These are phyloP conservation scores for Cryomyces minteri DNA, from an alignment of 495 filamentous ascomycete species.

Conservation along the genomic window DNA sequence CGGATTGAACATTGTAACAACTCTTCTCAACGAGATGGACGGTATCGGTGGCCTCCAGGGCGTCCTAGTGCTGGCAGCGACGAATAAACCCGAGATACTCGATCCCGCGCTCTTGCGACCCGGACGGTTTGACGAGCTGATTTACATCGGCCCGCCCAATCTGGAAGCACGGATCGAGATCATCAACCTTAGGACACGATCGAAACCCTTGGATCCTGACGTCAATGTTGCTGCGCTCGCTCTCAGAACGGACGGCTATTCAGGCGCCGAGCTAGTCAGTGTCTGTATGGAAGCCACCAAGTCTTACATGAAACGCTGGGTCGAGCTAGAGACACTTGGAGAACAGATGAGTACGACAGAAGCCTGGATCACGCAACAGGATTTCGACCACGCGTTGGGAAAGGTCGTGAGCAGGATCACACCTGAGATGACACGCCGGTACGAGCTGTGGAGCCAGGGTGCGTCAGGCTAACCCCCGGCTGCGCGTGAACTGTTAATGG, in stretches of 20 bases:
- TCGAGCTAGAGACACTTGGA: constrained; percentile 10
- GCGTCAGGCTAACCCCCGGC: no score
- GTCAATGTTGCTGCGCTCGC: constrained; percentile 51
- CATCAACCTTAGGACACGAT: constrained; percentile 41
- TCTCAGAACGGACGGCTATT: constrained; percentile 58
- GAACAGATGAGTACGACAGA: no score
- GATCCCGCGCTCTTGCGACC: constrained; percentile 79
- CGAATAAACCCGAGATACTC: constrained; percentile 75
- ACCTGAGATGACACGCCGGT: no score
- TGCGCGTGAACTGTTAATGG: no score
- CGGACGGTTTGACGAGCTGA: constrained; percentile 72
- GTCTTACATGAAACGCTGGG: constrained; percentile 36
- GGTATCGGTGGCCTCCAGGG: constrained; percentile 73
- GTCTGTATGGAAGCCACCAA: constrained; percentile 55
- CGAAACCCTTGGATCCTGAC: constrained; percentile 40
- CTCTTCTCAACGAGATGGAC: constrained; percentile 90
- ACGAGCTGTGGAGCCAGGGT: no score
- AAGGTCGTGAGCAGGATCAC: no score
- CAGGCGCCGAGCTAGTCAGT: constrained; percentile 72
- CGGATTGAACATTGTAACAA: constrained; percentile 72
- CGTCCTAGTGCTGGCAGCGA: constrained; percentile 84
- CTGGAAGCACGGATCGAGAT: constrained; percentile 60
- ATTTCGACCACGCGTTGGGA: no score
- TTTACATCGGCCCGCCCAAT: constrained; percentile 80
- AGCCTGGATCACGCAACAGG: no score